Evolutionary conservation across 108 stramenopile genomes (phyloP).

Genomic region (Bacterosira constricta): DNA sequence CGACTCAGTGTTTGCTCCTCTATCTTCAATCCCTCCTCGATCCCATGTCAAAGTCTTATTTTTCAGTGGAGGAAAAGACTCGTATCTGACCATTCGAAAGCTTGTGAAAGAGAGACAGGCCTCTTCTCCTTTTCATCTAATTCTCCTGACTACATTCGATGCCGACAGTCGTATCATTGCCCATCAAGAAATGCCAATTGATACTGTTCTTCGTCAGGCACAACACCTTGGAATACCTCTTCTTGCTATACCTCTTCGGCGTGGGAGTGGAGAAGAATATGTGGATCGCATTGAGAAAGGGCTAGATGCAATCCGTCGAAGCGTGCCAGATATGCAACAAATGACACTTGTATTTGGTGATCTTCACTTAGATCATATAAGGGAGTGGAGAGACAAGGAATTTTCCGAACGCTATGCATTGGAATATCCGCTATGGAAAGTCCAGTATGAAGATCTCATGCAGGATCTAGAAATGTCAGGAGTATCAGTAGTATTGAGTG

Average conservation of each 20-base stretch:
- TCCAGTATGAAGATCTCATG: constrained; percentile 56
- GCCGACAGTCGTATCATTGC: constrained; percentile 76
- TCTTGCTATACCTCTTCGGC: constrained; percentile 79
- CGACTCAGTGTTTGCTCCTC: constrained; percentile 6
- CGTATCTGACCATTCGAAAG: constrained; percentile 83
- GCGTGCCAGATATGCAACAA: constrained; percentile 22
- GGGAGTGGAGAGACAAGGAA: constrained; percentile 76
- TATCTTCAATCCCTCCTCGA: constrained; percentile 31
- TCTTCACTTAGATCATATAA: constrained; percentile 90
- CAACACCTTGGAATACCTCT: constrained; percentile 70
- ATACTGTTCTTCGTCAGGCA: constrained; percentile 75
- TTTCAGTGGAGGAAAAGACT: constrained; percentile 93
- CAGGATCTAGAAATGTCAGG: constrained; percentile 69
- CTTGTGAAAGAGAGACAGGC: constrained; percentile 49
- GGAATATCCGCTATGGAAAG: constrained; percentile 80
- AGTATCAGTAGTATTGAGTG: constrained; percentile 62
- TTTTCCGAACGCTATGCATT: constrained; percentile 50
- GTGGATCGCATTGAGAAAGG: constrained; percentile 60
- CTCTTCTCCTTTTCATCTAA: constrained; percentile 52
- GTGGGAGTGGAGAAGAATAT: constrained; percentile 71
- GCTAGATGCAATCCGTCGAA: constrained; percentile 52
- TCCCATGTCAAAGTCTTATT: constrained; percentile 75
- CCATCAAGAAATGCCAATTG: constrained; percentile 84
- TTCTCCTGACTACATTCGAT: constrained; percentile 92
- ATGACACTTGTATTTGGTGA: constrained; percentile 85